Base-by-base conservation (phyloP, 179 eudicot genomes). In the Camellia oleifera region DNA sequence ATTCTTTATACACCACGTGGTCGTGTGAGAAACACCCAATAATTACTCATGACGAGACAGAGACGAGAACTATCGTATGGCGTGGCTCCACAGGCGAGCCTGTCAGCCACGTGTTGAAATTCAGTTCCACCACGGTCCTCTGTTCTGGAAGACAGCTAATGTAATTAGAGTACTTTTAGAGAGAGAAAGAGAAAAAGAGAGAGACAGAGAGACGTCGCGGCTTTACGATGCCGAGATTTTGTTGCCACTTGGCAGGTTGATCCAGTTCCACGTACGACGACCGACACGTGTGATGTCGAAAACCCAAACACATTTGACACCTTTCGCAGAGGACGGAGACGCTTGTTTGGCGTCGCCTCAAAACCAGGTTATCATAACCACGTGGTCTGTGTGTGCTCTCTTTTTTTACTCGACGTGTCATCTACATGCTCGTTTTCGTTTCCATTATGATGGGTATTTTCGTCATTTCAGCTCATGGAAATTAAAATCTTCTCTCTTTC, bases 381-480 rank as follows among this genome's bases (percentile, higher is more conserved):
- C 87, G 87, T 83, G 87, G 83, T 23, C 45, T 18, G 11, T 23
- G 3, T 15, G 7, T 13, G 3, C 60, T 50, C 69, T 42, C 77
- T 26, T 74, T 74, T 13, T 57, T 32, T 18, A 44, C 61, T 45
- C 86, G 86, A 83, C 89, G 89, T 85, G 87, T 85, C 88, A 18
- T 46, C 3, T 58, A 0, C 58, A 20, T 64, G 50, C 52, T 52
- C 72, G 45, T 53, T 54, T 32, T 13, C 76, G 58, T 64, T 64
- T 57, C 63, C 23, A 20, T 4, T 20, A 12, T 17, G 50, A 46
- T 62, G 77, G 82, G 46, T 15, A 44, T 8, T 83, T 63, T 74
- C 50, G 86, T 83, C 84, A 23, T 83, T 87, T 85, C 42, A 4
- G 32, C 0, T 54, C 4, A 4, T 18, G 15, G 13, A 5, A 9